A percentile compares a stretch with the other conserved stretches of the same genome.
Evolutionary conservation across 495 filamentous ascomycete genomes (phyloP).

Genomic region (Chaetomium cochliodes): DNA sequence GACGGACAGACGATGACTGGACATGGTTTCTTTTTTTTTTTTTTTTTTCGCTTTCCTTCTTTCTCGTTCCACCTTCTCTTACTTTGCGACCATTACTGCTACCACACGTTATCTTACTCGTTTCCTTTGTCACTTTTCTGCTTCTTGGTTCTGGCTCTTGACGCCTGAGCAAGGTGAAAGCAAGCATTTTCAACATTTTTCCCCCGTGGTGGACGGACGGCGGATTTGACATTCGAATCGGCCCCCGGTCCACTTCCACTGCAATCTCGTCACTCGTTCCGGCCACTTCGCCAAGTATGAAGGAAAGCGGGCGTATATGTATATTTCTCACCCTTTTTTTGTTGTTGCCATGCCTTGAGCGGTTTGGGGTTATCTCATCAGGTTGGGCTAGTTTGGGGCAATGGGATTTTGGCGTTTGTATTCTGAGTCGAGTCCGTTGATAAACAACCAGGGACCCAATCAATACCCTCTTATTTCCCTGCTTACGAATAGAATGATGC

Average conservation of each 20-base stretch:
- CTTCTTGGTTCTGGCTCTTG: background rate
- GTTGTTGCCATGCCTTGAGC: background rate
- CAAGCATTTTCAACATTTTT: slow-evolving; percentile 1
- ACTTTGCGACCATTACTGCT: too few species aligned
- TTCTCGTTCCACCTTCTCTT: background rate
- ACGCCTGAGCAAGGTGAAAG: slow-evolving; percentile 6
- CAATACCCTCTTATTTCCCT: background rate
- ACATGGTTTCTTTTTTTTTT: slow-evolving; percentile 8
- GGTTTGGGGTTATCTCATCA: slow-evolving; percentile 1
- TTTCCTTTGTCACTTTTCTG: background rate
- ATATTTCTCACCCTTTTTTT: slow-evolving; percentile 1
- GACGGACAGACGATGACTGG: slow-evolving; percentile 11
- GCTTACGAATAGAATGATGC: background rate
- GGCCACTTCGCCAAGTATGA: background rate
- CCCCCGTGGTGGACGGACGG: background rate
- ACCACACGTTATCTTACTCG: too few species aligned
- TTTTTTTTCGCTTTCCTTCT: slow-evolving; percentile 4
- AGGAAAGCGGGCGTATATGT: slow-evolving; percentile 11
- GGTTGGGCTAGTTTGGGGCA: slow-evolving; percentile 1
- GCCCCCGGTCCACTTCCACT: background rate
- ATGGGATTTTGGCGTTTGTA: slow-evolving; percentile 3
- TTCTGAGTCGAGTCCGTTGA: background rate
- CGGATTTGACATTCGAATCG: background rate
- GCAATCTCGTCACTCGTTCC: slow-evolving; percentile 3
- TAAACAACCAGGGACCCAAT: background rate